A percentile compares a stretch with the other conserved stretches of the same genome.
These are phyloP conservation scores for Berkeleyomyces basicola DNA, from an alignment of 2,329 filamentous ascomycete species.

Conservation along the genomic window DNA sequence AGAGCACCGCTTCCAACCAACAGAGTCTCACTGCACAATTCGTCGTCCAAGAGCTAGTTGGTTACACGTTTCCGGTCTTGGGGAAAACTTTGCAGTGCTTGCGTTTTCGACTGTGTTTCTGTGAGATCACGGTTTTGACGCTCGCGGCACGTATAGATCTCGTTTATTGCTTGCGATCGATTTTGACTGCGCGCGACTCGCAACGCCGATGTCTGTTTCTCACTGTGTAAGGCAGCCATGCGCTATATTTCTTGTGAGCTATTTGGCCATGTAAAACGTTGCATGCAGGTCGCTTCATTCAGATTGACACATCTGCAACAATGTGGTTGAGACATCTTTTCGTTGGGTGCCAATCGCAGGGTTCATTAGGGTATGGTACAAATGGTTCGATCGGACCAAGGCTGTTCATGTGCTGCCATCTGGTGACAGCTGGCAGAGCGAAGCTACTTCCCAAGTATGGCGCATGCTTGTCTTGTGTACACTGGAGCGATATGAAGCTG, in stretches of 20 bases:
- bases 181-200: too few relatives aligned
- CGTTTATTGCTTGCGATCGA: too few relatives aligned
- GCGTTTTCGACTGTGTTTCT: too few relatives aligned
- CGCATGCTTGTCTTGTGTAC: not conserved
- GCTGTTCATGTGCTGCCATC: not conserved
- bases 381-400: too few relatives aligned
- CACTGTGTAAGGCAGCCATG: not conserved
- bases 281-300: not conserved
- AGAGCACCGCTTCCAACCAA: not conserved
- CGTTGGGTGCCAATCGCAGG: not conserved
- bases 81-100: too few relatives aligned
- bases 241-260: not conserved
- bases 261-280: not conserved
- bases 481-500: not conserved
- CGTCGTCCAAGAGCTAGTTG: too few relatives aligned
- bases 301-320: not conserved
- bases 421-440: not conserved
- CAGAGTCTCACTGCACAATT: too few relatives aligned
- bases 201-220: not conserved
- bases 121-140: too few relatives aligned
- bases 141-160: too few relatives aligned
- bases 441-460: not conserved
- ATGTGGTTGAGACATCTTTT: not conserved
- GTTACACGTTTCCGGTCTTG: too few relatives aligned
- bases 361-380: not conserved